phyloP scores from a whole-genome alignment of 2,329 filamentous ascomycete genomes.

The Fusarium pseudograminearum region DNA sequence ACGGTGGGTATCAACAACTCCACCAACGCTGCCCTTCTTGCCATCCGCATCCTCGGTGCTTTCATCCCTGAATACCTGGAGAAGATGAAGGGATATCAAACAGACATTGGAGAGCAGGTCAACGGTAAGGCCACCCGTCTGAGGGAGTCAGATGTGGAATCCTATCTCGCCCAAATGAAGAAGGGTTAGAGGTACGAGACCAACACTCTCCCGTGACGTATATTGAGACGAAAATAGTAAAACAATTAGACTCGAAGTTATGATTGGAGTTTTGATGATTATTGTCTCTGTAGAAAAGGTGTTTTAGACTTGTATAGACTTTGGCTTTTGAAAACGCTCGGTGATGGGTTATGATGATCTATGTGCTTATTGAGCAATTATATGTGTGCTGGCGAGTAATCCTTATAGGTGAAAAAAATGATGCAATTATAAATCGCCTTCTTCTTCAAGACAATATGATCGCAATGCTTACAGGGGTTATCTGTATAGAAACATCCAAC shows the following conservation, averaged over 20 bases:
- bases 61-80: constrained; percentile 70
- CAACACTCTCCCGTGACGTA: too few relatives aligned
- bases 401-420: too few relatives aligned
- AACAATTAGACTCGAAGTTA: not conserved
- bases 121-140: constrained; percentile 70
- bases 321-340: too few relatives aligned
- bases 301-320: not conserved
- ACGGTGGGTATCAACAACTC: constrained; percentile 86
- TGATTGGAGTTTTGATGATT: not conserved
- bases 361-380: not conserved
- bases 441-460: not conserved
- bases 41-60: constrained; percentile 74
- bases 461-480: not conserved
- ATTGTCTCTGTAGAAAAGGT: not conserved
- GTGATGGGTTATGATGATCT: fast-evolving
- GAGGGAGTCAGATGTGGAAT: constrained; percentile 52
- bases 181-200: not conserved
- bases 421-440: not conserved
- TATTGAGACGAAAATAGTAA: not conserved
- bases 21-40: constrained; percentile 80
- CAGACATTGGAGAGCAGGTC: constrained; percentile 61
- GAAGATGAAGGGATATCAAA: constrained; percentile 63
- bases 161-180: constrained; percentile 26
- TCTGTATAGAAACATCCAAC: too few relatives aligned
- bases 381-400: too few relatives aligned